Conservation (phyloP, 23 red algal species). For the Pyropia haitanensis region DNA sequence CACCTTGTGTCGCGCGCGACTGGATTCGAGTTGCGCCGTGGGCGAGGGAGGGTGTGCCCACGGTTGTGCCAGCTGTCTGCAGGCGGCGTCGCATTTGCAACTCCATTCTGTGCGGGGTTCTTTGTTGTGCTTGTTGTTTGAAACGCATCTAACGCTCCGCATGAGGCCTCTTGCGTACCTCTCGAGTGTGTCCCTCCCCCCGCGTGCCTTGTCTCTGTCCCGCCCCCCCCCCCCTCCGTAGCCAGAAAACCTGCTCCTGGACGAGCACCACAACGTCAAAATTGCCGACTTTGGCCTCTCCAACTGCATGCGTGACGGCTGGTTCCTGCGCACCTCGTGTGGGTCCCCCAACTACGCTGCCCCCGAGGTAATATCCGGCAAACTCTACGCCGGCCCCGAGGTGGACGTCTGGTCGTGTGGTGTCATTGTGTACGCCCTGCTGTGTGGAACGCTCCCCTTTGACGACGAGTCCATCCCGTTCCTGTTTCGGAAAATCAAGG, state of each 20-base stretch:
- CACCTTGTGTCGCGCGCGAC: no score
- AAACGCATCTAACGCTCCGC: no score
- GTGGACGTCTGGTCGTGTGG: slow-evolving; percentile 96
- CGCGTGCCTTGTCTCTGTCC: no score
- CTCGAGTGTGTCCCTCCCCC: no score
- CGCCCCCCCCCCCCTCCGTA: no score
- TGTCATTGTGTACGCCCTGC: slow-evolving; percentile 89
- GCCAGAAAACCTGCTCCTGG: slow-evolving; percentile 91
- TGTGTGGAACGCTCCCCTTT: slow-evolving; percentile 96
- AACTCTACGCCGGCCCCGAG: slow-evolving; percentile 95
- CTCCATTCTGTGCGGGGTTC: no score
- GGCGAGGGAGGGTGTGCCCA: no score
- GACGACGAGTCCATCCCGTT: slow-evolving; percentile 95
- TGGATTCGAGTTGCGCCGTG: no score
- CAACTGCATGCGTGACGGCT: slow-evolving; percentile 89
- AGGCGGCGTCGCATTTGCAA: no score
- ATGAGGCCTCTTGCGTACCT: no score
- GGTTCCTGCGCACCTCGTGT: slow-evolving; percentile 87
- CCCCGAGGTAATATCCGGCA: slow-evolving; percentile 95
- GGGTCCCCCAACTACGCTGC: slow-evolving; percentile 97
- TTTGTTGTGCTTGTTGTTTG: no score
- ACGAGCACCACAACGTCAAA: slow-evolving; percentile 86
- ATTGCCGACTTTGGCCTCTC: slow-evolving; percentile 99
- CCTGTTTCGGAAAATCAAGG: slow-evolving; percentile 93
- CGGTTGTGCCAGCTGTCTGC: no score